phyloP scores from a whole-genome alignment of 768 basidiomycete species.

The Clitopilus hobsonii region DNA sequence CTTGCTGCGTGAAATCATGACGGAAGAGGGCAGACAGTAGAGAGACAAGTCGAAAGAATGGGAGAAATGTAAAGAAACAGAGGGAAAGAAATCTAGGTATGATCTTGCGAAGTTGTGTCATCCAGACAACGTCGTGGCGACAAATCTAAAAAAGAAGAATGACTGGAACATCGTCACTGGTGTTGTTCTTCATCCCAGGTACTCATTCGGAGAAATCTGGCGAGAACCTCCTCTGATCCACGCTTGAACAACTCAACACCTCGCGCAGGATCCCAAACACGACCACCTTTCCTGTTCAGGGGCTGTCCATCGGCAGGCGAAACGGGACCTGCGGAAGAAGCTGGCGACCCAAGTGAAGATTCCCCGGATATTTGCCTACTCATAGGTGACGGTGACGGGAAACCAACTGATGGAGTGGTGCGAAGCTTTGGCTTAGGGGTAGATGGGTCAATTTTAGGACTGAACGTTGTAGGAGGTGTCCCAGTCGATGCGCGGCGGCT shows the following conservation, averaged over 20 bases:
- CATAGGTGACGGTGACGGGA: constrained; percentile 12
- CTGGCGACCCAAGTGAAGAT: constrained; percentile 43
- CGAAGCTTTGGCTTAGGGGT: constrained; percentile 6
- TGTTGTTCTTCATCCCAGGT: constrained; percentile 56
- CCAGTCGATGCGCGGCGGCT: constrained; percentile 12
- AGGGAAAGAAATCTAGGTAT: not conserved
- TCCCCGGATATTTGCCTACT: constrained; percentile 46
- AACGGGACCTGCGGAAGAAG: constrained; percentile 49
- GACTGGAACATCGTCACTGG: not conserved
- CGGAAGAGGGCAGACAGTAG: not conserved
- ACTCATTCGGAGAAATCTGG: constrained; percentile 77
- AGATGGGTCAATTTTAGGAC: not conserved
- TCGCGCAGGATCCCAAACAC: constrained; percentile 84
- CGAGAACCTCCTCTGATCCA: constrained; percentile 83
- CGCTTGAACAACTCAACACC: constrained; percentile 84
- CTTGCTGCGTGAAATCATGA: not conserved
- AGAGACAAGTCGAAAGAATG: not conserved
- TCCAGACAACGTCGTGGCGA: not conserved
- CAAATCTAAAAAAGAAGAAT: too few relatives aligned
- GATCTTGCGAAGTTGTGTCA: not conserved
- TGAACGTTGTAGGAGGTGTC: constrained; percentile 6
- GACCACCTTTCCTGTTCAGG: constrained; percentile 39
- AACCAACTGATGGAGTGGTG: constrained; percentile 7
- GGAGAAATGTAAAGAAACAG: not conserved
- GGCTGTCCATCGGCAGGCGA: constrained; percentile 42